Evolutionary conservation across 2,329 filamentous ascomycete genomes (phyloP), one percentile per base, ranked within the genome.

Genomic region (Emericellopsis cladophorae): DNA sequence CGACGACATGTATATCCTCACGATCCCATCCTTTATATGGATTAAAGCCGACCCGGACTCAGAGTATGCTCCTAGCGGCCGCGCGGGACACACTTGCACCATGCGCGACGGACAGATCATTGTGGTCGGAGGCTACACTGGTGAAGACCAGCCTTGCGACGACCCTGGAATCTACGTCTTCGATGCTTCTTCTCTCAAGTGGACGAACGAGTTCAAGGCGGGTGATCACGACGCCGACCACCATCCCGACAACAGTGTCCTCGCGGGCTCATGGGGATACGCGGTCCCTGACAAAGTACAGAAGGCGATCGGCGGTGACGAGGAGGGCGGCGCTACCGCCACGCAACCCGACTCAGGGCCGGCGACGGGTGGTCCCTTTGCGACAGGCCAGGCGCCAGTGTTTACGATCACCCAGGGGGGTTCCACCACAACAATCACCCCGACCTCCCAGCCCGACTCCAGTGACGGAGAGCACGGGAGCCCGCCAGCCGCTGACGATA

Each of bases 291-390:
- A 61, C 6, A 64, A 64, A 22, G 59, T 80, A 9, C 54, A 68
- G 29, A 52, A 64, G 31, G 65, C 62, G 4, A 62, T 79, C 40
- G 72, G 73, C 39, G 73, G 73, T 37, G 57, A 58, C 16, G 55
- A 64, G 11, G 57, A 60, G 12, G 76, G 77, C 42, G 66, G 67
- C 26, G 76, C 76, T 10, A 76, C 74, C 14, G 59, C 64, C 22
- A 71, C 56, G 0, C 59, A 60, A 1, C 77, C 77, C 4, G 51
- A 59, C 5, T 45, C 51, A 22, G 71, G 67, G 12, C 61, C 68
- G 12, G 76, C 81, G 4, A 82, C 79, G 0, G 72, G 64, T 37
- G 84, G 84, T 0, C 84, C 84, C 0, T 70, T 88, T 42, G 78
- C 77, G 14, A 86, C 82, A 0, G 83, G 82, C 2, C 73, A 71